phyloP scores from a whole-genome alignment of 2,329 filamentous ascomycete species.

The Exophiala dermatitidis region DNA sequence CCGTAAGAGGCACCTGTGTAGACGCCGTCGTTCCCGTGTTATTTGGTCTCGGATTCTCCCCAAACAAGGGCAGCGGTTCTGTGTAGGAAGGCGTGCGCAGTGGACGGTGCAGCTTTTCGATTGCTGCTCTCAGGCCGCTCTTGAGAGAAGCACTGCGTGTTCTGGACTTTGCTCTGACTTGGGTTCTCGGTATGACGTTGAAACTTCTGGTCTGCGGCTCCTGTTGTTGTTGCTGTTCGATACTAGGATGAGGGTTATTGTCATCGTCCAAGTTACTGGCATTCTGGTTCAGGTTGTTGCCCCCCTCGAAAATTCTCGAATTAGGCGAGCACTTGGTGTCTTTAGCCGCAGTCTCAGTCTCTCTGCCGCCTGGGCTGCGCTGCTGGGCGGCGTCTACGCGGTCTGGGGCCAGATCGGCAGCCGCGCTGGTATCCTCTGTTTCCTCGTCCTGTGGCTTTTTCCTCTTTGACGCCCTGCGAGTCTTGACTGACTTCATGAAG shows the following conservation, averaged over 20 bases:
- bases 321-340: neutral
- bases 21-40: constrained; percentile 1
- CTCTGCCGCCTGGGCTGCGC: neutral
- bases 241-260: neutral
- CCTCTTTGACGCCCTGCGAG: neutral
- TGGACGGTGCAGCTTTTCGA: constrained; percentile 15
- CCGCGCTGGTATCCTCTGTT: neutral
- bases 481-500: neutral
- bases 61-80: constrained; percentile 19
- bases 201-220: constrained; percentile 2
- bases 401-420: neutral
- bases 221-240: neutral
- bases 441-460: neutral
- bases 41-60: constrained; percentile 17
- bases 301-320: constrained; percentile 8
- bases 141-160: neutral
- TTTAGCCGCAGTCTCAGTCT: constrained; percentile 2
- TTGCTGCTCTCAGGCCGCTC: neutral
- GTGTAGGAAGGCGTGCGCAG: constrained; percentile 22
- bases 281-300: too few species aligned
- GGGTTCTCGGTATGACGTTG: neutral
- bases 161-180: neutral
- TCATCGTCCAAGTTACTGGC: neutral
- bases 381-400: neutral
- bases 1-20: constrained; percentile 16